These are phyloP conservation scores for Stropharia rugosoannulata DNA, from an alignment of 768 basidiomycete species.

Conservation along the genomic window DNA sequence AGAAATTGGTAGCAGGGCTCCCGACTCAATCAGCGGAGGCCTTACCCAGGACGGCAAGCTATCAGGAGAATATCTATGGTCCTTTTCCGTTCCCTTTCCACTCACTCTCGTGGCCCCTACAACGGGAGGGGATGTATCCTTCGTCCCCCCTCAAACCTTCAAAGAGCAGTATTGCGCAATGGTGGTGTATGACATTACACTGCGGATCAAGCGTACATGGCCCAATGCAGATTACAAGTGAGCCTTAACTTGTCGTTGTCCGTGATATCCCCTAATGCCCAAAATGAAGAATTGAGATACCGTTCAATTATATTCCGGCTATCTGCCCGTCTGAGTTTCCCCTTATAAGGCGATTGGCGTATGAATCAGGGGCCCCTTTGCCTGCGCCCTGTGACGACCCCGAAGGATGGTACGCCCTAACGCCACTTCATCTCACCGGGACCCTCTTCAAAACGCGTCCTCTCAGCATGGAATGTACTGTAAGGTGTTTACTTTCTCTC, in stretches of 20 bases:
- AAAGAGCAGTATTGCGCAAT: background rate
- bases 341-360: constrained; percentile 31
- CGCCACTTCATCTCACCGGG: constrained; percentile 24
- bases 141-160: background rate
- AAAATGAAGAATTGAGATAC: constrained; percentile 25
- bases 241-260: background rate
- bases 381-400: constrained; percentile 36
- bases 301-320: constrained; percentile 33
- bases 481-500: constrained; percentile 17
- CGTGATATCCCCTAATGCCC: no score
- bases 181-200: background rate
- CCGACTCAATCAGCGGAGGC: background rate
- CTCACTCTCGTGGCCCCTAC: background rate
- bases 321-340: constrained; percentile 30
- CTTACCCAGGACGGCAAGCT: background rate
- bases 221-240: background rate
- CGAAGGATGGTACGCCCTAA: constrained; percentile 36
- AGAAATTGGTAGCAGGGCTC: background rate
- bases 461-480: constrained; percentile 31
- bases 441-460: constrained; percentile 26
- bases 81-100: background rate
- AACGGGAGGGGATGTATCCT: background rate
- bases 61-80: background rate
- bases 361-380: constrained; percentile 31
- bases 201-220: background rate